Base-by-base conservation (phyloP, 1,139 yeast species). In the Sugiyamaella sp. region DNA sequence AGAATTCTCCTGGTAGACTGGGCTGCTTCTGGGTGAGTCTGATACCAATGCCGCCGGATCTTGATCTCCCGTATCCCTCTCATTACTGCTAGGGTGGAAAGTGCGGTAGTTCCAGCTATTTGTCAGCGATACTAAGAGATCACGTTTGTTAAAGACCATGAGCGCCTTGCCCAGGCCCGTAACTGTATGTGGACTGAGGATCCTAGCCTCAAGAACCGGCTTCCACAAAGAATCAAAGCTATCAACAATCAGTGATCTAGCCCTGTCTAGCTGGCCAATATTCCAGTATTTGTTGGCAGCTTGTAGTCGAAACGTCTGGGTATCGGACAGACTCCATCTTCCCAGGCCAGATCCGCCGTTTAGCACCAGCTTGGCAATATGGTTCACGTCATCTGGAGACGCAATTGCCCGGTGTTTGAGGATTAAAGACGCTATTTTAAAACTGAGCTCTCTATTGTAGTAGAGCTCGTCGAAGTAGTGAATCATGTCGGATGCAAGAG, bases 271-370 rank as follows among this genome's bases (percentile, higher is more conserved):
- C 12, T 60, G 51, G 14, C 61, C 60, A 17, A 60, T 49, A 8
- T 55, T 51, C 62, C 64, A 65, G 49, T 56, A 60, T 46, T 62
- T 60, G 50, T 66, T 65, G 6, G 69, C 67, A 8, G 61, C 48
- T 32, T 60, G 63, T 17, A 66, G 52, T 27, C 59, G 55, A 38
- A 66, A 63, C 5, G 55, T 57, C 37, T 60, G 61, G 29, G 53
- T 52, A 38, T 61, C 65, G n/a, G 57, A 49, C 6, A 45, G 53
- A 9, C 61, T 42, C 68, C 67, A 65, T 46, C 54, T 50, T 20
- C 59, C 50, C 3, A 64, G 56, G 22, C 60, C 58, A 8, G 51
- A 46, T 3, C 64, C 65, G 2, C 64, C 63, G 14, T 56, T 55
- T 25, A 49, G 51, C 6, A 63, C 56, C 20, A 59, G 52, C 21